Evolutionary conservation across 257 asterid genomes (phyloP), one percentile per base, ranked within the genome.

Genomic region (Echites panduratus): DNA sequence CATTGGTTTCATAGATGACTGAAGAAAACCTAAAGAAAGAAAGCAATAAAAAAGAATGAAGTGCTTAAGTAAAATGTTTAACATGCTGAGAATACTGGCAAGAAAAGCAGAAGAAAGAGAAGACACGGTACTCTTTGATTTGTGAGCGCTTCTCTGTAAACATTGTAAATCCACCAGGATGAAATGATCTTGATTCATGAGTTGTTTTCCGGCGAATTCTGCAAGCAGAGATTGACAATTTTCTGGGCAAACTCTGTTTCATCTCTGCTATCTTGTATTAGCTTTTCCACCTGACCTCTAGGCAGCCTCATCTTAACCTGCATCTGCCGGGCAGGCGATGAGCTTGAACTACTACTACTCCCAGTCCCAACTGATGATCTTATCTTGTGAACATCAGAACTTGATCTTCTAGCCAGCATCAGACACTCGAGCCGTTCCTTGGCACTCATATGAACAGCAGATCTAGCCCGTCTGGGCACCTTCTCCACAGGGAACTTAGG

Each of bases 231-330:
- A 75, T 86, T 75, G 73, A 89, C 72, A 77, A 91, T 79, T 76
- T 83, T 83, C 76, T 84, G 81, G 3, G 87, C 87, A 40, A 79
- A 80, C 61, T 91, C 92, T 0, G 61, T 79, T 26, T 80, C 91
- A 77, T 91, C 92, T 59, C 38, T 79, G 80, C 88, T 83, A 76
- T 84, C 89, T 49, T 76, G 80, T 62, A 85, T 66, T 83, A 87
- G 14, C 70, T 77, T 83, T 79, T 74, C 83, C 38, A 91, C 72
- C 62, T 80, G 76, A 76, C 82, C 79, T 79, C 80, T 85, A 11
- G 87, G 94, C 69, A 91, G 66, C 90, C 84, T 82, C 87, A 87
- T 74, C 91, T 83, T 89, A 4, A 91, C 81, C 84, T 89, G 87
- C 62, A 85, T 70, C 12, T 86, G 72, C 57, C 85, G n/a, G n/a